phyloP scores from a whole-genome alignment of 2,329 filamentous ascomycete genomes.

The Didymella segeticola region DNA sequence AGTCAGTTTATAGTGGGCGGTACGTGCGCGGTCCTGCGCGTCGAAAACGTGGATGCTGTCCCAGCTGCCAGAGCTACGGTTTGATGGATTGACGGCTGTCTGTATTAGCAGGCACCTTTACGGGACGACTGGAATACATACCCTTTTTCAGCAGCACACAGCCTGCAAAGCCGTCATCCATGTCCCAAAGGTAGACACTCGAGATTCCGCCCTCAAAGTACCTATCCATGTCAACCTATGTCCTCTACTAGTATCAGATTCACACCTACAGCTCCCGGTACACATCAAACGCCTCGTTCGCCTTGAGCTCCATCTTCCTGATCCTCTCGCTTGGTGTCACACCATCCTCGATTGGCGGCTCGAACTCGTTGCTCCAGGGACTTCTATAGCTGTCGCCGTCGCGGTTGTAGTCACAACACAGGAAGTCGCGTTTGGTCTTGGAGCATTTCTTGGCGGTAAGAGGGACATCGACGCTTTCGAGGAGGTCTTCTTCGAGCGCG shows the following conservation, averaged over 20 bases:
- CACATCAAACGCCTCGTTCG: slow-evolving; percentile 96
- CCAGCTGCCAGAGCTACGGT: slow-evolving; percentile 81
- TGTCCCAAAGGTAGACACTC: slow-evolving; percentile 97
- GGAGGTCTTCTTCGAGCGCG: slow-evolving; percentile 93
- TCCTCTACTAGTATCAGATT: background rate
- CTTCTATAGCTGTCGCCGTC: slow-evolving; percentile 97
- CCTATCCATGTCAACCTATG: slow-evolving; percentile 43
- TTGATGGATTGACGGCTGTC: slow-evolving; percentile 70
- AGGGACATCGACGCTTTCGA: slow-evolving; percentile 96
- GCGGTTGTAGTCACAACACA: slow-evolving; percentile 99
- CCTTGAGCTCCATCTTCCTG: slow-evolving; percentile 89
- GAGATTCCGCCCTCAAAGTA: slow-evolving; percentile 97
- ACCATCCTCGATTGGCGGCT: slow-evolving; percentile 84
- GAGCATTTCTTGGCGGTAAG: slow-evolving; percentile 85
- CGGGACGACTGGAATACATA: slow-evolving; percentile 50
- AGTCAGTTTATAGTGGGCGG: slow-evolving; percentile 96
- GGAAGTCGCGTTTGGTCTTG: slow-evolving; percentile 90
- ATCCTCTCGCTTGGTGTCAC: slow-evolving; percentile 90
- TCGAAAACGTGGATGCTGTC: slow-evolving; percentile 99
- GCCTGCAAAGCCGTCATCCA: slow-evolving; percentile 96
- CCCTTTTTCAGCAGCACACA: slow-evolving; percentile 96
- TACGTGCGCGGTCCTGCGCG: slow-evolving; percentile 88
- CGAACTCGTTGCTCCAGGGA: slow-evolving; percentile 99
- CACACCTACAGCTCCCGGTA: slow-evolving; percentile 79
- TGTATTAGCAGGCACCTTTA: slow-evolving; percentile 19